Evolutionary conservation across 768 basidiomycete species (phyloP), one percentile per base, ranked within the genome.

Genomic region (Kwoniella sp.): DNA sequence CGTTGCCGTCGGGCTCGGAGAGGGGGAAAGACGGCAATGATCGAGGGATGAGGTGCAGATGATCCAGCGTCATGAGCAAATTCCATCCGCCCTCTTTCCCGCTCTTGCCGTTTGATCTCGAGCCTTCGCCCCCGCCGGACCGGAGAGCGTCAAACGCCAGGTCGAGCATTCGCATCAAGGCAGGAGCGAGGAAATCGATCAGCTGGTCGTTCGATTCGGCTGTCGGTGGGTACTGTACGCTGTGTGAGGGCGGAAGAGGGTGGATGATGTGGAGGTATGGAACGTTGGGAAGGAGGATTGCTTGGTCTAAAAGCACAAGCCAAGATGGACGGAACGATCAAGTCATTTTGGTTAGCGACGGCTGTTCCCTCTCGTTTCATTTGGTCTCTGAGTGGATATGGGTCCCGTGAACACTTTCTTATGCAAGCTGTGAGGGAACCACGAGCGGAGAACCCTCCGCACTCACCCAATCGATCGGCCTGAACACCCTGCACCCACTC

Each of bases 31-130:
- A 68, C 1, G 79, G 77, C 13, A 63, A 25, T 55, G 83, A 84
- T 41, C 94, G 87, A 30, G 94, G 94, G 73, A 97, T 87, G 62
- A 96, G 63, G 79, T 95, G 88, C 63, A 97, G 82, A 82, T 97
- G 93, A 64, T 90, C 87, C 76, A 80, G 58, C 1, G 77, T 79
- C 61, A 80, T 73, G 29, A 80, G 57, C 55, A 80, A 37, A 48
- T 80, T 80, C 77, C 77, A 80, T 5, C 79, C 77, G 2, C 77
- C 79, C 31, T 73, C 66, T 30, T 61, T 63, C 20, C 65, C 58
- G 25, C 25, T 54, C 7, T 20, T 45, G 9, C 41, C 41, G 15
- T 20, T 45, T 3, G 4, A 8, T 3, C 15, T 45, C 11, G 4
- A 3, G 17, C 15, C 20, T 8, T 17, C 41, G 13, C 63, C 73